Base-by-base conservation (phyloP, 2,329 filamentous ascomycete genomes). In the Chaetomium strumarium region DNA sequence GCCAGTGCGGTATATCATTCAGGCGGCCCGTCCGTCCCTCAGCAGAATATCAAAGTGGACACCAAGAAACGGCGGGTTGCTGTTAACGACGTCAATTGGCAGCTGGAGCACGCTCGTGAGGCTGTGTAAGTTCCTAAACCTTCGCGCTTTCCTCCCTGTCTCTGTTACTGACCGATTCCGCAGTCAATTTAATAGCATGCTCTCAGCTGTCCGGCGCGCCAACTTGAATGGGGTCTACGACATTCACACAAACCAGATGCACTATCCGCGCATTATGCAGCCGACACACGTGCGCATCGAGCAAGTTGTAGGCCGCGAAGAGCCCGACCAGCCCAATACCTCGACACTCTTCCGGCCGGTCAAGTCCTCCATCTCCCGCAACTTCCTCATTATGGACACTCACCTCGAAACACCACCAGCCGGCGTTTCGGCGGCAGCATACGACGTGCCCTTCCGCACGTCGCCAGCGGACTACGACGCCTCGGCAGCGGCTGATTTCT, bases 1-100 rank as follows among this genome's bases (percentile, higher is more conserved):
- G 93, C 93, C 44, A 97, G 92, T 68, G 85, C 88, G 37, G 93
- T 99, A 20, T 99, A 99, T 67, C 90, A 97, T 67, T 90, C 88
- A 12, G 85, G 84, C 52, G 81, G 79, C 1, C 88, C 90, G 1
- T 84, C 85, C 19, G 83, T 88, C n/a, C 89, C 90, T 2, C 75
- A 85, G 53, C 83, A 83, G 31, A 84, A 77, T 55, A 86, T 87
- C 52, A 95, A 95, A 69, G 76, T 74, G 33, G 70, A 83, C 8
- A 79, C 80, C 58, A 96, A 95, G 74, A 90, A 89, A 74, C 81
- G 87, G 60, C 87, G 86, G 62, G 86, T 95, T 37, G 86, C 90
- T 55, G 86, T 97, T 54, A 97, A 91, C 49, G 89, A 95, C 62
- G 83, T 86, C 52, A 99, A 97, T 68, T 99, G 93, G 93, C 93